Evolutionary conservation across 192 early-diverging fungal genomes (phyloP).

Genomic region (Dimargaris cristalligena): DNA sequence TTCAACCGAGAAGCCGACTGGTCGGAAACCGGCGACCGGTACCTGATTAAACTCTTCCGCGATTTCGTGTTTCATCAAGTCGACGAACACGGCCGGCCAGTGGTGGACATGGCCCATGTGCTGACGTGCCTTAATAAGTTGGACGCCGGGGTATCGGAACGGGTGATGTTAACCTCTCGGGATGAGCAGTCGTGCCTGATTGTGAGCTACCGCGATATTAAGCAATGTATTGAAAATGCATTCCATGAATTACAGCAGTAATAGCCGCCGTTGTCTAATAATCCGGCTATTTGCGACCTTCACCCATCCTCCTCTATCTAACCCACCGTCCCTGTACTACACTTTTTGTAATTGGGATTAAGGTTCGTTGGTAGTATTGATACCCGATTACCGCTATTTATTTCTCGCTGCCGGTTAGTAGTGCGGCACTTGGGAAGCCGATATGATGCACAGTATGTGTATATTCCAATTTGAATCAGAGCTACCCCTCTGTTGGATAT

Average conservation of each 20-base stretch:
- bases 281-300: no score
- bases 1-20: constrained; percentile 74
- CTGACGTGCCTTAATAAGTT: constrained; percentile 91
- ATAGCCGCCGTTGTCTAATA: no score
- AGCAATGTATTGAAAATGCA: constrained; percentile 74
- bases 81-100: constrained; percentile 52
- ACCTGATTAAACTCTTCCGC: constrained; percentile 91
- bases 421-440: no score
- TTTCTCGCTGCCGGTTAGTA: no score
- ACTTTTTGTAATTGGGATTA: no score
- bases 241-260: constrained; percentile 82
- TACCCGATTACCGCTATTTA: no score
- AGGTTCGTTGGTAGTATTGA: no score
- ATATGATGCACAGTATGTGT: no score
- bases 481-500: no score
- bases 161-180: constrained; percentile 83
- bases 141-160: constrained; percentile 88
- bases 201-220: constrained; percentile 89
- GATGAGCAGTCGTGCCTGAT: constrained; percentile 96
- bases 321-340: no score
- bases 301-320: no score
- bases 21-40: constrained; percentile 96
- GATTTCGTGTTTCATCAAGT: constrained; percentile 98
- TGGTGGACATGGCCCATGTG: constrained; percentile 85
- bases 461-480: no score